Percentiles rank a stretch among this genome's conserved stretches.
phyloP scores from a whole-genome alignment of 2,329 filamentous ascomycete species.

The Emydomyces testavorans region DNA sequence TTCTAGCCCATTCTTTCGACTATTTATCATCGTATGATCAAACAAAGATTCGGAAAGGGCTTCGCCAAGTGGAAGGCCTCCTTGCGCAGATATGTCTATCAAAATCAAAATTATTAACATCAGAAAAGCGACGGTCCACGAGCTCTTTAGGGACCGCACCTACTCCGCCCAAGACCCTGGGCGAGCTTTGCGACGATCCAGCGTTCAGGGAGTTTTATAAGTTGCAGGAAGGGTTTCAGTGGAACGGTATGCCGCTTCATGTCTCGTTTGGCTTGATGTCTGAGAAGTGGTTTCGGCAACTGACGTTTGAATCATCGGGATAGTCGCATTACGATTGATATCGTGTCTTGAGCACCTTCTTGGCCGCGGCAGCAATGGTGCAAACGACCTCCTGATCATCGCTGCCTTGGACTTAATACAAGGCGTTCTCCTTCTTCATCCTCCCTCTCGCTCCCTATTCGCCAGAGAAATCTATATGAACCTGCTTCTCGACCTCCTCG shows the following conservation, averaged over 20 bases:
- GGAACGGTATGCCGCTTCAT: slow-evolving; percentile 53
- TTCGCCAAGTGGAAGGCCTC: slow-evolving; percentile 86
- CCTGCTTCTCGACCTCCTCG: slow-evolving; percentile 84
- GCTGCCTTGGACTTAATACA: slow-evolving; percentile 81
- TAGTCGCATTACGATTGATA: slow-evolving; percentile 71
- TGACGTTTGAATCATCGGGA: not conserved
- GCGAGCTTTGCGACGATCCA: slow-evolving; percentile 64
- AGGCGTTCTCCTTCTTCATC: slow-evolving; percentile 76
- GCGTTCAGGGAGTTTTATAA: slow-evolving; percentile 95
- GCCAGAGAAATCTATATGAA: slow-evolving; percentile 91
- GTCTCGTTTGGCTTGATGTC: not conserved
- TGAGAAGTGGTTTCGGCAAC: not conserved
- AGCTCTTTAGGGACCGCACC: slow-evolving; percentile 31
- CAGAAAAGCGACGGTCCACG: slow-evolving; percentile 35
- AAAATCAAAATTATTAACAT: slow-evolving; percentile 21
- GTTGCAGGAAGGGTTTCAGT: slow-evolving; percentile 92
- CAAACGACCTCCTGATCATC: slow-evolving; percentile 80
- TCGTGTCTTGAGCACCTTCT: slow-evolving; percentile 76
- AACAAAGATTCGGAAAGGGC: slow-evolving; percentile 79
- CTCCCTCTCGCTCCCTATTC: slow-evolving; percentile 78
- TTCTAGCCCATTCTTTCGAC: slow-evolving; percentile 88
- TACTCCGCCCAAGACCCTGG: slow-evolving; percentile 50
- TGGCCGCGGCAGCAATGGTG: slow-evolving; percentile 66
- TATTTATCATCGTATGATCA: slow-evolving; percentile 89
- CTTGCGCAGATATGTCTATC: slow-evolving; percentile 89